Conservation (phyloP, 139 green algal species). For the Zygnema circumcarinatum region DNA sequence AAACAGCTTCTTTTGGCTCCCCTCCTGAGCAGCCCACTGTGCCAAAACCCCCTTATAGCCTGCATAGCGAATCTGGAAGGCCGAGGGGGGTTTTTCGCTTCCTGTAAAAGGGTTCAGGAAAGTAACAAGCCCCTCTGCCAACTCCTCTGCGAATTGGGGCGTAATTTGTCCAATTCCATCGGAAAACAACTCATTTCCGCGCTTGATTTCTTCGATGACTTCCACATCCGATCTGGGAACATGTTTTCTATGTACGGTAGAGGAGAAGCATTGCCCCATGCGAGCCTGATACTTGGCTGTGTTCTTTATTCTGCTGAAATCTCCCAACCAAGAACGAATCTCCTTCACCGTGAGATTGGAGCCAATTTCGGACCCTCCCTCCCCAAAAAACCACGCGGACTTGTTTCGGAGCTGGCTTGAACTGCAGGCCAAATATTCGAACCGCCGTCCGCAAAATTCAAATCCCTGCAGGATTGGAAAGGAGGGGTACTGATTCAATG, state of each 20-base stretch:
- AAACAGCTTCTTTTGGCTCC: constrained; percentile 10
- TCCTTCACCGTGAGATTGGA: constrained; percentile 27
- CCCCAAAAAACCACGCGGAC: constrained; percentile 46
- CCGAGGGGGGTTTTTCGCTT: constrained; percentile 1
- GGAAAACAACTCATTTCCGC: constrained; percentile 62
- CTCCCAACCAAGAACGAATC: constrained; percentile 59
- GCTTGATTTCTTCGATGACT: constrained; percentile 55
- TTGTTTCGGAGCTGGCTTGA: constrained; percentile 17
- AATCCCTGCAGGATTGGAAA: constrained; percentile 43
- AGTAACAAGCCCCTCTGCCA: constrained; percentile 1
- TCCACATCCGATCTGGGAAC: not conserved
- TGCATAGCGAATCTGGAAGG: constrained; percentile 55
- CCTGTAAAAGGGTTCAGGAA: not conserved
- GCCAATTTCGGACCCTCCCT: not conserved
- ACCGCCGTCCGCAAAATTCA: constrained; percentile 24
- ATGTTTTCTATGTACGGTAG: constrained; percentile 9
- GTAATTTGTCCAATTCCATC: constrained; percentile 68
- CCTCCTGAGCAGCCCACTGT: not conserved
- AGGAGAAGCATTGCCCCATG: constrained; percentile 69
- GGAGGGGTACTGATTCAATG: too few species aligned
- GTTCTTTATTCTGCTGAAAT: constrained; percentile 44
- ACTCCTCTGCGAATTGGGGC: constrained; percentile 17
- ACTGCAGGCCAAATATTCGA: constrained; percentile 22
- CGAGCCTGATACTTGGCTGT: constrained; percentile 64
- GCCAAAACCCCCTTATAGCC: constrained; percentile 64